Percentiles rank a stretch among this genome's conserved stretches.
These are phyloP conservation scores for Hyaloperonospora arabidopsidis DNA, from an alignment of 352 stramenopile genomes.

Conservation along the genomic window DNA sequence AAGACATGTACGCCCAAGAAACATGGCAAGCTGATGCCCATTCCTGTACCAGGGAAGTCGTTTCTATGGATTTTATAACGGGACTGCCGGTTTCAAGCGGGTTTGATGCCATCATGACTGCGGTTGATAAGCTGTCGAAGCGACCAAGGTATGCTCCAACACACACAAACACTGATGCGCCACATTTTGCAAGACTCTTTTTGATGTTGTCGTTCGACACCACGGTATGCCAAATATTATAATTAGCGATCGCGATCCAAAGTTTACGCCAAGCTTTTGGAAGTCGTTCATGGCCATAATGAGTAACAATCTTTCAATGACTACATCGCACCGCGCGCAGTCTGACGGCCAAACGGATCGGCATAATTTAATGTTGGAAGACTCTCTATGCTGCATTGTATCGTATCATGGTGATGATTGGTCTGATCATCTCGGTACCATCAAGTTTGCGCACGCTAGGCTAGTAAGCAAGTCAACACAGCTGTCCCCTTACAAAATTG, in stretches of 20 bases:
- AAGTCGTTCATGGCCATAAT: not conserved
- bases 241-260: conserved; percentile 4
- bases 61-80: conserved; percentile 28
- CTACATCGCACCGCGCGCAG: conserved; percentile 1
- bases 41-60: conserved; percentile 11
- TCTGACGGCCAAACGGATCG: conserved; percentile 15
- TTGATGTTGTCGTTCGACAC: not conserved
- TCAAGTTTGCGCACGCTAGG: not conserved
- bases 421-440: not conserved
- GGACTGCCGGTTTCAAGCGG: conserved; percentile 19
- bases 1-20: conserved; percentile 5
- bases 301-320: not conserved
- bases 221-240: not conserved
- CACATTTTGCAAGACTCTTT: not conserved
- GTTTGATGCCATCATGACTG: conserved; percentile 16
- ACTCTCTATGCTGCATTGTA: conserved; percentile 11
- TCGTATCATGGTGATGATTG: conserved; percentile 2
- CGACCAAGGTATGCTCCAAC: not conserved
- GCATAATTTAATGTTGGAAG: conserved; percentile 14
- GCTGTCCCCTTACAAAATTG: not conserved
- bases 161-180: not conserved
- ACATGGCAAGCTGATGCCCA: conserved; percentile 6
- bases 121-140: conserved; percentile 2
- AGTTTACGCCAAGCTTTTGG: not conserved
- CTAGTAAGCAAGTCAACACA: not conserved